Evolutionary conservation across 257 asterid species (phyloP).

Genomic region (Coffea eugenioides): DNA sequence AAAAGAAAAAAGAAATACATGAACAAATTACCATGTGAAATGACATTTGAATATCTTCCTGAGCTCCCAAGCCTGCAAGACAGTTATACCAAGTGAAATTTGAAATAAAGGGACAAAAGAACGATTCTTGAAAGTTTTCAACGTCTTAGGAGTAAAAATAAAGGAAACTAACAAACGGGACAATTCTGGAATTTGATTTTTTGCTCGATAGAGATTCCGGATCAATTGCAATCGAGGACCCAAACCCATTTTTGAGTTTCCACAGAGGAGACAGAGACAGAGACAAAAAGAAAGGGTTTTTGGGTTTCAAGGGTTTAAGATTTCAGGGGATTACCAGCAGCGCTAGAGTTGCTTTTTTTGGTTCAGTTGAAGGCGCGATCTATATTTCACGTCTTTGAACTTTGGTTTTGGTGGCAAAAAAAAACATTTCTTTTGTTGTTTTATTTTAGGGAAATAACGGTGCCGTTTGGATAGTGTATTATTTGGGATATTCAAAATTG

Average conservation of each 20-base stretch:
- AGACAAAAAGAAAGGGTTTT: slow-evolving; percentile 10
- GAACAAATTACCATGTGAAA: slow-evolving; percentile 21
- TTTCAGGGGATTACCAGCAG: no score
- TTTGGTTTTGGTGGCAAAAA: no score
- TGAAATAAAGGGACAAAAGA: slow-evolving; percentile 3
- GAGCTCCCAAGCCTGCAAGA: slow-evolving; percentile 33
- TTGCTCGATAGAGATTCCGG: slow-evolving; percentile 22
- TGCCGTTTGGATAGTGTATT: no score
- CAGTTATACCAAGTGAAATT: neutral
- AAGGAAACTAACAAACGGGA: slow-evolving; percentile 27
- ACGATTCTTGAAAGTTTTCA: neutral
- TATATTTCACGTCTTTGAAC: no score
- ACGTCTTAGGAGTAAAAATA: neutral
- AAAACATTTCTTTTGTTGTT: no score
- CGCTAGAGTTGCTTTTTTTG: no score
- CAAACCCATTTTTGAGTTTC: slow-evolving; percentile 23
- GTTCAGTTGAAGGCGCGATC: no score
- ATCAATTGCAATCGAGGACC: slow-evolving; percentile 17
- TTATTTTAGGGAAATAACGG: no score
- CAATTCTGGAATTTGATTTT: slow-evolving; percentile 16
- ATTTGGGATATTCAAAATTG: no score
- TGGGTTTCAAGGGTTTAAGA: slow-evolving; percentile 21
- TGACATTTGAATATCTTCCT: slow-evolving; percentile 26
- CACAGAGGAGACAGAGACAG: neutral
- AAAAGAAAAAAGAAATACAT: no score